These are phyloP conservation scores for Fusarium coicis DNA, from an alignment of 2,329 filamentous ascomycete genomes.

Conservation along the genomic window DNA sequence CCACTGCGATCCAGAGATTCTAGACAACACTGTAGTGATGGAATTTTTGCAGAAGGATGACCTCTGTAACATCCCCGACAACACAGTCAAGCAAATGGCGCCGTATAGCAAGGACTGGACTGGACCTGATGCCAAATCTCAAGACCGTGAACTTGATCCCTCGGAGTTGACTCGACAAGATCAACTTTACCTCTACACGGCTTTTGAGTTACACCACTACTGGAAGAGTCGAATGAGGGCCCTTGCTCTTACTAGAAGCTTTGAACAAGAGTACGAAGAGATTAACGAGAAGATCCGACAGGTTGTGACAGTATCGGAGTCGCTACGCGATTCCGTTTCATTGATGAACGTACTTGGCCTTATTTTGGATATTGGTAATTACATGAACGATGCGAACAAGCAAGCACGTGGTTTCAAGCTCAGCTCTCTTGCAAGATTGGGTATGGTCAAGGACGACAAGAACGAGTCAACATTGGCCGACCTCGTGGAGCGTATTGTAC, in stretches of 20 bases:
- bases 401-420: slow-evolving; percentile 98
- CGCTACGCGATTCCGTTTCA: slow-evolving; percentile 88
- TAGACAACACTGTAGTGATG: slow-evolving; percentile 93
- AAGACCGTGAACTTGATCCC: slow-evolving; percentile 86
- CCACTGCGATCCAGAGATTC: slow-evolving; percentile 88
- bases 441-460: slow-evolving; percentile 99
- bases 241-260: slow-evolving; percentile 83
- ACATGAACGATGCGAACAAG: slow-evolving; percentile 99
- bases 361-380: slow-evolving; percentile 98
- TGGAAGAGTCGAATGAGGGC: slow-evolving; percentile 99
- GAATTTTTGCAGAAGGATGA: slow-evolving; percentile 95
- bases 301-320: slow-evolving; percentile 88
- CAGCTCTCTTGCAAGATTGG: slow-evolving; percentile 88
- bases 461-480: slow-evolving; percentile 97
- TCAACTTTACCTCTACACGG: slow-evolving; percentile 92
- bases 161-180: slow-evolving; percentile 91
- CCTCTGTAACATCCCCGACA: slow-evolving; percentile 91
- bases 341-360: slow-evolving; percentile 96
- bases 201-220: slow-evolving; percentile 95
- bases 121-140: slow-evolving; percentile 81
- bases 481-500: slow-evolving; percentile 94
- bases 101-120: slow-evolving; percentile 98
- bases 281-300: slow-evolving; percentile 86
- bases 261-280: slow-evolving; percentile 90
- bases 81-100: slow-evolving; percentile 88